Percentiles rank a stretch among this genome's conserved stretches.
phyloP scores from a whole-genome alignment of 352 stramenopile genomes.

The Globisporangium viniferum region DNA sequence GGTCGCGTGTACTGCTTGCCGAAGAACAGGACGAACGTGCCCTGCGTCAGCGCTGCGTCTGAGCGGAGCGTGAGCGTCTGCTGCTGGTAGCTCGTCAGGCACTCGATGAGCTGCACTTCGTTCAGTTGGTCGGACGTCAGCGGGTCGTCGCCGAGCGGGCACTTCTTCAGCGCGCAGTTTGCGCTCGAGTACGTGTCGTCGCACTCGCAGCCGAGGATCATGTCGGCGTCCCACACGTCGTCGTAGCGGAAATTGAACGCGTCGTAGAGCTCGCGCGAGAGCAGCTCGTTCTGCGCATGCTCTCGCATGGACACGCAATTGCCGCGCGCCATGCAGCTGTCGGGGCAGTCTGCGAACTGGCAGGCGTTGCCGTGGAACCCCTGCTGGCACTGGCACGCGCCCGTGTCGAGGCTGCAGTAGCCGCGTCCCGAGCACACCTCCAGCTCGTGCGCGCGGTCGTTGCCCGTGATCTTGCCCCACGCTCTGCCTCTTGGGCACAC shows the following conservation, averaged over 20 bases:
- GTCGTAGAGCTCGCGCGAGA: constrained; percentile 57
- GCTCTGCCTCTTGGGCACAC: constrained; percentile 45
- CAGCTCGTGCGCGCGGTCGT: constrained; percentile 41
- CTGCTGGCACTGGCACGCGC: constrained; percentile 77
- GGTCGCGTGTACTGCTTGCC: constrained; percentile 62
- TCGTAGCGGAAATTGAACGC: constrained; percentile 37
- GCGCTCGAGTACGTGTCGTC: constrained; percentile 53
- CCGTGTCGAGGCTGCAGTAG: constrained; percentile 59
- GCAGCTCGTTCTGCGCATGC: constrained; percentile 43
- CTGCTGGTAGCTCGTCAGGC: constrained; percentile 54
- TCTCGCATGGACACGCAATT: constrained; percentile 73
- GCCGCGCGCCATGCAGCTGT: constrained; percentile 45
- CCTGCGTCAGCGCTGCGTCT: constrained; percentile 39
- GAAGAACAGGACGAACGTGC: constrained; percentile 60
- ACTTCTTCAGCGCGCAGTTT: constrained; percentile 61
- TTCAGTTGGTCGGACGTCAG: constrained; percentile 54
- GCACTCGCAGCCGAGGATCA: constrained; percentile 74
- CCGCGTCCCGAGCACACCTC: constrained; percentile 65
- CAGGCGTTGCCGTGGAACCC: constrained; percentile 78
- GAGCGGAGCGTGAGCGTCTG: constrained; percentile 50
- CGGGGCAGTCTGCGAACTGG: constrained; percentile 48
- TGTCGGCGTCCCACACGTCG: constrained; percentile 68
- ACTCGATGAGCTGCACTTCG: constrained; percentile 62
- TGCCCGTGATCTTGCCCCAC: constrained; percentile 47
- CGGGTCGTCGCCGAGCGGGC: constrained; percentile 64